Evolutionary conservation across 2,329 filamentous ascomycete species (phyloP).

Genomic region (Periconia sp.): DNA sequence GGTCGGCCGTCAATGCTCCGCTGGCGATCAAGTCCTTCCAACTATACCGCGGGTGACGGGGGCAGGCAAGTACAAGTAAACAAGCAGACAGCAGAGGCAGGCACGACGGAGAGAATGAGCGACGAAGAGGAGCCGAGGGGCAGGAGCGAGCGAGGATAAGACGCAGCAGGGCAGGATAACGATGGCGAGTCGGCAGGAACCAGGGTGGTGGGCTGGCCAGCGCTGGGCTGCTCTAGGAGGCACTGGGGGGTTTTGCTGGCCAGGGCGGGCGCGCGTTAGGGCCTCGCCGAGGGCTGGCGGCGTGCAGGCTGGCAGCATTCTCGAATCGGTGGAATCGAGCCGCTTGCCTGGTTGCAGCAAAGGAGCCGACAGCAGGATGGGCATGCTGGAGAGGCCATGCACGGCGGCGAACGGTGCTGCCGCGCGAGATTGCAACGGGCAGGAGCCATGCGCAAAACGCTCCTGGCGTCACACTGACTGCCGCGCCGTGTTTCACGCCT

Average conservation of each 20-base stretch:
- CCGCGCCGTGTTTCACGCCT: too few relatives aligned
- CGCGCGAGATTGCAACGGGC: neutral
- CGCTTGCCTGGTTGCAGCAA: constrained; percentile 12
- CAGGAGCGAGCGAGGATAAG: constrained; percentile 10
- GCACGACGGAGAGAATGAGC: constrained; percentile 7
- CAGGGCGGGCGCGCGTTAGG: constrained; percentile 3
- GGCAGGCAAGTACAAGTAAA: neutral
- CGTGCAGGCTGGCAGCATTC: neutral
- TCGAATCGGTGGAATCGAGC: constrained; percentile 12
- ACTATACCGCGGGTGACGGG: neutral
- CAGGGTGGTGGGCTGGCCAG: constrained; percentile 7
- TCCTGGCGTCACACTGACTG: too few relatives aligned
- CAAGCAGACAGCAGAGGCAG: constrained; percentile 1
- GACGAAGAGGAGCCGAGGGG: constrained; percentile 13
- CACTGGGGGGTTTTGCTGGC: too few relatives aligned
- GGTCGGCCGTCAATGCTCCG: constrained; percentile 11
- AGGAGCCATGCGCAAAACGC: too few relatives aligned
- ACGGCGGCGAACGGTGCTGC: neutral
- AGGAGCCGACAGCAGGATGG: too few relatives aligned
- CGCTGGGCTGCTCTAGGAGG: too few relatives aligned
- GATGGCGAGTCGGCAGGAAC: constrained; percentile 8
- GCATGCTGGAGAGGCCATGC: too few relatives aligned
- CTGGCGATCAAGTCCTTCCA: neutral
- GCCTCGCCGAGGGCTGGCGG: constrained; percentile 1
- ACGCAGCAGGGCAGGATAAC: constrained; percentile 7